phyloP scores from a whole-genome alignment of 1,284 basidiomycete species.

The Apiotrichum domesticum region DNA sequence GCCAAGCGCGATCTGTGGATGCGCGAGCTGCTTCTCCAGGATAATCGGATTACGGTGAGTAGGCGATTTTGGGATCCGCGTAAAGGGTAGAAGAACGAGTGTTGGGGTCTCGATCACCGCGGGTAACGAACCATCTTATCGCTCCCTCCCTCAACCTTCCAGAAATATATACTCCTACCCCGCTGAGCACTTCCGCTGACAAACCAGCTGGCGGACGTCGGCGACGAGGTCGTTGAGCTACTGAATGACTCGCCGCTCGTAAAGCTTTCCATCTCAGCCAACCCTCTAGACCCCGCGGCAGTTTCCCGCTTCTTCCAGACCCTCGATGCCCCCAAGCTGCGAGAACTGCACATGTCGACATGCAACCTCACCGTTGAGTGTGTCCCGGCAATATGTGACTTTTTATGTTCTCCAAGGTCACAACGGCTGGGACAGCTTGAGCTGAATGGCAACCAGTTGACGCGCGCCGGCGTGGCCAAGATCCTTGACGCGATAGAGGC shows the following conservation, averaged over 20 bases:
- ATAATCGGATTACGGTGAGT: conserved; percentile 34
- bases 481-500: conserved; percentile 35
- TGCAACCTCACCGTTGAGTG: conserved; percentile 21
- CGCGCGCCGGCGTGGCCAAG: conserved; percentile 21
- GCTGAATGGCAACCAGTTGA: conserved; percentile 38
- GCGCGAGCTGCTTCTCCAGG: conserved; percentile 28
- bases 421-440: conserved; percentile 29
- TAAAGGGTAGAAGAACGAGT: no score
- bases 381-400: conserved; percentile 18
- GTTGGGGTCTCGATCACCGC: background rate
- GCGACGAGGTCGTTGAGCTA: conserved; percentile 9
- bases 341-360: conserved; percentile 31
- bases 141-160: background rate
- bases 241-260: conserved; percentile 29
- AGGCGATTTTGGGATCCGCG: no score
- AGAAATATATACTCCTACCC: no score
- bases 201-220: conserved; percentile 4
- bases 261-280: conserved; percentile 32
- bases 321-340: conserved; percentile 25
- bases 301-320: conserved; percentile 21
- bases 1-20: conserved; percentile 27
- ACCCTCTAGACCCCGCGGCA: conserved; percentile 21
- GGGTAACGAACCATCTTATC: background rate
- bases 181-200: background rate
- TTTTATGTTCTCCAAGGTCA: conserved; percentile 21